phyloP scores from a whole-genome alignment of 2,329 filamentous ascomycete genomes.

The Penicillium sp. region DNA sequence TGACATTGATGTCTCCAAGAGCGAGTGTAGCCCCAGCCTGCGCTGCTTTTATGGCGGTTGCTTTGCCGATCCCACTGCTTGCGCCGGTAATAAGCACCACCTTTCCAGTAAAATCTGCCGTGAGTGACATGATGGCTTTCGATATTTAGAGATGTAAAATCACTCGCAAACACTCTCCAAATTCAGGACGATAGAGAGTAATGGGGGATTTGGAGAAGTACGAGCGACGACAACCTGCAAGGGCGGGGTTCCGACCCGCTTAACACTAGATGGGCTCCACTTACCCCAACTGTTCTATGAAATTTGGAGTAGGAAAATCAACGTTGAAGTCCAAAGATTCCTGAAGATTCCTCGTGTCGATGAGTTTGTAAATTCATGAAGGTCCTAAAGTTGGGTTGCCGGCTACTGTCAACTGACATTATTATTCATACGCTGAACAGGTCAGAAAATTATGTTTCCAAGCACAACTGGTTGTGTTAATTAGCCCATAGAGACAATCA shows the following conservation, averaged over 20 bases:
- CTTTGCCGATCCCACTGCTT: conserved; percentile 22
- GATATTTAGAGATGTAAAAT: neutral
- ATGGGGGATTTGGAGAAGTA: neutral
- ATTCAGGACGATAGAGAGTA: neutral
- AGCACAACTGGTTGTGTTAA: too few species aligned
- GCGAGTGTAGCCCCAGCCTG: conserved; percentile 12
- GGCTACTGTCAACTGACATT: too few species aligned
- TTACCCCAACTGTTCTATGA: neutral
- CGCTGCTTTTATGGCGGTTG: conserved; percentile 15
- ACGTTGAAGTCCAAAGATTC: too few species aligned
- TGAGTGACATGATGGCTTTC: neutral
- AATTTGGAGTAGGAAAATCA: neutral
- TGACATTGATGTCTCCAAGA: conserved; percentile 17
- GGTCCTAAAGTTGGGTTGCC: too few species aligned
- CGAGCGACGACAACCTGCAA: neutral
- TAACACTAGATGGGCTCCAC: neutral
- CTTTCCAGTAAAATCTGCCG: conserved; percentile 9
- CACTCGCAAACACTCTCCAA: neutral
- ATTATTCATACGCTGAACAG: too few species aligned
- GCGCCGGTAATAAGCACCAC: conserved; percentile 22
- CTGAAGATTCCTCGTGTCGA: too few species aligned
- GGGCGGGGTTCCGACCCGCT: neutral
- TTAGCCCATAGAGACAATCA: too few species aligned
- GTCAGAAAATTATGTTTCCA: too few species aligned
- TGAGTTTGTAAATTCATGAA: too few species aligned